Conservation (phyloP, 441 rosid genomes). For the Croton laevigatus region DNA sequence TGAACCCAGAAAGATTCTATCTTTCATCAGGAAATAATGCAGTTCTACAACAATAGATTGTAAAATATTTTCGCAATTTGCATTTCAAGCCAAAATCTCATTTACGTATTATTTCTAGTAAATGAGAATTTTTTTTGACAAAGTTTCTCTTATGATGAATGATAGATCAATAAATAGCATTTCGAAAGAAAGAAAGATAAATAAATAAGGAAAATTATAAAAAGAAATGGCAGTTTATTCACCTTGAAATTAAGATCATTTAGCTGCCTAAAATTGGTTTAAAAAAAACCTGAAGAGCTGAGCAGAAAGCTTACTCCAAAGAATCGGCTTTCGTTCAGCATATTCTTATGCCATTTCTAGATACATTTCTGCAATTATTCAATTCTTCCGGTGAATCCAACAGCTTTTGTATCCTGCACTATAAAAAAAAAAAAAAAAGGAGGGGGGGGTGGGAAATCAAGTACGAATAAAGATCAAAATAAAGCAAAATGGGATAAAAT, state of each 20-base stretch:
- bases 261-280: background rate
- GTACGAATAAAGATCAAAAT: background rate
- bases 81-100: background rate
- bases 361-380: slow-evolving; percentile 6
- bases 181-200: background rate
- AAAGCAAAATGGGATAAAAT: background rate
- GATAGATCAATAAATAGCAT: background rate
- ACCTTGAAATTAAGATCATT: background rate
- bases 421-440: background rate
- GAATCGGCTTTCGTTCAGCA: background rate
- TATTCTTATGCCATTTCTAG: background rate
- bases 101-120: background rate
- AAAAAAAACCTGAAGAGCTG: slow-evolving; percentile 2
- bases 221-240: background rate
- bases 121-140: background rate
- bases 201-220: background rate
- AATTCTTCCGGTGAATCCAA: background rate
- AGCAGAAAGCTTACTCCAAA: slow-evolving; percentile 9
- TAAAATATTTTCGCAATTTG: background rate
- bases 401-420: background rate
- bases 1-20: background rate
- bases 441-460: background rate
- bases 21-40: background rate
- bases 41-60: background rate
- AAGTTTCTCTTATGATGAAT: background rate